Evolutionary conservation across 2,329 filamentous ascomycete genomes (phyloP), one percentile per base, ranked within the genome.

Genomic region (Penicillium sp.): DNA sequence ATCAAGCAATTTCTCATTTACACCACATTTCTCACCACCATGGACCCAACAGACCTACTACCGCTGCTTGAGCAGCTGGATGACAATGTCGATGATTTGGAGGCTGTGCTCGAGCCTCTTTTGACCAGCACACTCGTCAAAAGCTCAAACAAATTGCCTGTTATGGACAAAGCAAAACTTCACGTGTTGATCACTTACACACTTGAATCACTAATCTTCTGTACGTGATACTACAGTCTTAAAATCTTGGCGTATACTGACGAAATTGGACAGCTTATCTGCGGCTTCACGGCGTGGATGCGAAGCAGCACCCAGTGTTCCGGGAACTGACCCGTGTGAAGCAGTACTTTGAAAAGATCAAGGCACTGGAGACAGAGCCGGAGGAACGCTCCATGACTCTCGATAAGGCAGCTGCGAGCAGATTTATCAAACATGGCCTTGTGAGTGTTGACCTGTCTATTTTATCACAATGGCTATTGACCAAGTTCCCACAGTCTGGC

Each of bases 81-180:
- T 62, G 82, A 84, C 63, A 85, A 91, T 70, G 83, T 97, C 48
- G 89, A 95, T 74, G 83, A 87, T 52, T 82, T 97, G 45, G 85
- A 95, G 69, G 83, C 86, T 35, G 80, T 83, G 4, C 80, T 97
- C 29, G 76, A 83, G 59, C 91, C 93, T n/a, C 77, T 97, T 6
- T 76, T 96, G 27, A 78, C 80, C 35, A 80, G 81, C 47, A 73
- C 82, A 1, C 76, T 97, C 41, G 79, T 84, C 48, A 84, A 87
- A 39, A 83, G 85, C 54, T 85, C 90, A 6, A 86, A 85, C 52
- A 91, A 91, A 69, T 80, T 97, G 29, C 92, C 93, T 2, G 81
- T 97, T n/a, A 81, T 99, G 57, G 93, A 97, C 78, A 92, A 91
- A 77, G 91, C 94, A 8, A 97, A 97, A 76, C 85, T 97, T 56